phyloP scores from a whole-genome alignment of 2,329 filamentous ascomycete species.

The Hypomyces perniciosus region DNA sequence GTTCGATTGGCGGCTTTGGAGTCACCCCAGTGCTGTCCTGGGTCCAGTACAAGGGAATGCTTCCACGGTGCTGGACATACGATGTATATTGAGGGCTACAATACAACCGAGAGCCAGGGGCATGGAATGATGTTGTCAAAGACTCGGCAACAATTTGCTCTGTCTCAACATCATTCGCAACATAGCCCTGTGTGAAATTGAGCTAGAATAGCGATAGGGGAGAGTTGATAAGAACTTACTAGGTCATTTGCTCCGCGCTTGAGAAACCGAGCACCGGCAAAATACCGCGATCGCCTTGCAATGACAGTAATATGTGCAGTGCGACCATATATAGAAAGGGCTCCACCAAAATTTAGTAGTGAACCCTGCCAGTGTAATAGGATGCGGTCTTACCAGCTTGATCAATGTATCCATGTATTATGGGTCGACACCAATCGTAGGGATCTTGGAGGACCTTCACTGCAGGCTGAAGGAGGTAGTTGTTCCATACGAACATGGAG shows the following conservation, averaged over 20 bases:
- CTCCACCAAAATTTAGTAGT: constrained; percentile 24
- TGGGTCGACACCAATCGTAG: constrained; percentile 92
- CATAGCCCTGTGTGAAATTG: constrained; percentile 62
- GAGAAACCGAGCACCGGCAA: constrained; percentile 88
- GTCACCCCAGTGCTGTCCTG: constrained; percentile 93
- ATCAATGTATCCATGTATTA: constrained; percentile 94
- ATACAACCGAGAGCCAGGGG: constrained; percentile 77
- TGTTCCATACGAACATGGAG: constrained; percentile 98
- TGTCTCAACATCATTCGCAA: constrained; percentile 97
- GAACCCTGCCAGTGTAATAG: no score
- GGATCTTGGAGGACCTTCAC: constrained; percentile 64
- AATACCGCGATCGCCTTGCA: constrained; percentile 83
- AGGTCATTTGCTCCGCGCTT: constrained; percentile 93
- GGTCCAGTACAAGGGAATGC: constrained; percentile 95
- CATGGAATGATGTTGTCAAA: constrained; percentile 90
- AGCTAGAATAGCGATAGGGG: background rate
- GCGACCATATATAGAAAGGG: constrained; percentile 78
- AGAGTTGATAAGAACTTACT: constrained; percentile 24
- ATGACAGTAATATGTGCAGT: constrained; percentile 91
- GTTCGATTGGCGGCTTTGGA: constrained; percentile 91
- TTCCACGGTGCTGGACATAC: constrained; percentile 93
- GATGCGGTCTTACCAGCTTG: constrained; percentile 55
- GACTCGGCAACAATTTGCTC: constrained; percentile 97
- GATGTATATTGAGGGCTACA: constrained; percentile 90
- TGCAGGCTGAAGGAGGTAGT: constrained; percentile 76